Base-by-base conservation (phyloP, 139 green algal genomes). In the Limnomonas spitsbergensis region DNA sequence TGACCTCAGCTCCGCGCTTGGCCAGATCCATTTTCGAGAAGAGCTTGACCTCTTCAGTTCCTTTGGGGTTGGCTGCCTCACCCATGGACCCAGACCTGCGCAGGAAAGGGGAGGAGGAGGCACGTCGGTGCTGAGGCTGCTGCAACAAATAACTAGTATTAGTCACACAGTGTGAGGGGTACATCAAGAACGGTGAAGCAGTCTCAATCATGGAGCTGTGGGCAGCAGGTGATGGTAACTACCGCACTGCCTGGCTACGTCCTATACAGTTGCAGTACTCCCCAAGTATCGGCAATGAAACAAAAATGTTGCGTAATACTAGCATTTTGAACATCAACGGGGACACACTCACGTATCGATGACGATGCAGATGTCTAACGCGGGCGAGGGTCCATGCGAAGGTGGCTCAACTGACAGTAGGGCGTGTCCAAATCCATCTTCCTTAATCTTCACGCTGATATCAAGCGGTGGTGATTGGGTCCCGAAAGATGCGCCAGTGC, bases 1-100 rank as follows among this genome's bases (percentile, higher is more conserved):
- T 74, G 67, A 74, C 67, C 67, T 74, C 67, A 4, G 35, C 35
- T 3, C 32, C 67, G 4, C 67, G 9, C 67, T 74, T 74, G 32
- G 34, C 67, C 9, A 74, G 67, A 26, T 74, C 67, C 32, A 74
- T 40, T 7, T 74, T 74, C 32, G 67, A 36, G 67, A 74, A 74
- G 34, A 74, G 67, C 67, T 74, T 74, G 34, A 40, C 67, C 6
- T 74, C 67, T 29, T 74, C 67, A 26, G 9, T 34, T 7, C 35
- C 35, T 31, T 40, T 74, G 32, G 67, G 34, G 35, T 74, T 74
- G 67, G 67, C 67, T 4, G 56, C 56, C 26, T 69, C 56, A 42
- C 4, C 67, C 67, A 74, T 53, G 67, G 67, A 74, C 7, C 67
- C 67, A 29, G 67, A 74, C 4, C 67, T 74, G 67, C 24, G n/a